These are phyloP conservation scores for Excoecaria agallocha DNA, from an alignment of 345 rosid genomes.

Conservation along the genomic window DNA sequence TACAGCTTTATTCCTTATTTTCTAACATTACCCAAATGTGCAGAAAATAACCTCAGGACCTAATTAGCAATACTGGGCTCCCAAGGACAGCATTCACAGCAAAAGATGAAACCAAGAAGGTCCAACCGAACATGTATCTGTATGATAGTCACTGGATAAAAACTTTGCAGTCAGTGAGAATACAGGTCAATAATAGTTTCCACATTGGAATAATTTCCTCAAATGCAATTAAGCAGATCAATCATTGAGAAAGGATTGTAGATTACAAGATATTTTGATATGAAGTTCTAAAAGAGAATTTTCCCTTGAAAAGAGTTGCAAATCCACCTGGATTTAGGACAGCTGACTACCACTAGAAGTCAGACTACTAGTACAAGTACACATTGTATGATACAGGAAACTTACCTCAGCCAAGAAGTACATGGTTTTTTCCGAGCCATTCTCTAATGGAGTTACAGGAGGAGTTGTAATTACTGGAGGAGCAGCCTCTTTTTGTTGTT, in stretches of 20 bases:
- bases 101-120: background rate
- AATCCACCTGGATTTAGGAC: too few species aligned
- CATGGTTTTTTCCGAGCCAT: slow-evolving; percentile 57
- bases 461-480: slow-evolving; percentile 50
- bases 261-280: background rate
- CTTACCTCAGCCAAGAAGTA: slow-evolving; percentile 93
- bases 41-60: background rate
- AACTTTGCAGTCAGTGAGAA: too few species aligned
- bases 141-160: background rate
- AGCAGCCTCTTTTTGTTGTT: slow-evolving; percentile 91
- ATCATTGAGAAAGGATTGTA: background rate
- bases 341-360: too few species aligned
- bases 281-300: background rate
- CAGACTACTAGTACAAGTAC: too few species aligned
- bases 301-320: background rate
- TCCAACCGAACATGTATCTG: background rate
- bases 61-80: background rate
- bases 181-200: too few species aligned
- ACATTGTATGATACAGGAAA: slow-evolving; percentile 3
- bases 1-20: too few species aligned
- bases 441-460: slow-evolving; percentile 54
- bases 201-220: too few species aligned
- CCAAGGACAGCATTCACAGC: background rate
- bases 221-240: too few species aligned
- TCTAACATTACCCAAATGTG: background rate